Evolutionary conservation across 305 asterid species (phyloP).

Genomic region (Fraxinus nigra): DNA sequence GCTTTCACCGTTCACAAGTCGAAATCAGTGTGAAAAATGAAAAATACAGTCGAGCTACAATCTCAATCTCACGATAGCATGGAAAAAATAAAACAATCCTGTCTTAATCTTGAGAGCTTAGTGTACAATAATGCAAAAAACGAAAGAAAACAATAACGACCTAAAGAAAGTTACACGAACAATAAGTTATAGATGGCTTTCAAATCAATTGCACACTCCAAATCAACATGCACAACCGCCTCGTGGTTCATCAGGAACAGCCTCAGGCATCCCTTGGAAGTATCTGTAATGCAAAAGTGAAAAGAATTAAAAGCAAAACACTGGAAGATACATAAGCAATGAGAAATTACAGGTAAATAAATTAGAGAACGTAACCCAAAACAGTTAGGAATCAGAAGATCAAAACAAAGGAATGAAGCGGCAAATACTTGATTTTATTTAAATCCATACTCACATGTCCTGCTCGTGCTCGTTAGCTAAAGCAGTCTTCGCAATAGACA

Average conservation of each 20-base stretch:
- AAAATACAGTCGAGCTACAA: slow-evolving; percentile 20
- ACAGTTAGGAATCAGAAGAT: neutral
- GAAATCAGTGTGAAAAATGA: neutral
- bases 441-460: slow-evolving; percentile 56
- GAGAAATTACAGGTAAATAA: neutral
- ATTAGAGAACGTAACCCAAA: neutral
- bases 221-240: slow-evolving; percentile 92
- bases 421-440: neutral
- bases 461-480: slow-evolving; percentile 86
- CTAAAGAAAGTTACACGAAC: slow-evolving; percentile 25
- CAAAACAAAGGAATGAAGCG: neutral
- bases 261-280: slow-evolving; percentile 83
- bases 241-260: slow-evolving; percentile 72
- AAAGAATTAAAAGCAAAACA: neutral
- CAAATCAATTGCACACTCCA: slow-evolving; percentile 16
- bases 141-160: slow-evolving; percentile 30
- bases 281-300: slow-evolving; percentile 47
- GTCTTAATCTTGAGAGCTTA: slow-evolving; percentile 23
- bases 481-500: slow-evolving; percentile 83
- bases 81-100: slow-evolving; percentile 15
- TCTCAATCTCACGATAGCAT: neutral
- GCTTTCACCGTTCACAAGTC: slow-evolving; percentile 20
- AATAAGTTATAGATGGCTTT: slow-evolving; percentile 21
- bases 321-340: neutral
- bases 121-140: slow-evolving; percentile 36